Conservation (phyloP, 768 basidiomycete genomes). For the Tulasnella sp. region DNA sequence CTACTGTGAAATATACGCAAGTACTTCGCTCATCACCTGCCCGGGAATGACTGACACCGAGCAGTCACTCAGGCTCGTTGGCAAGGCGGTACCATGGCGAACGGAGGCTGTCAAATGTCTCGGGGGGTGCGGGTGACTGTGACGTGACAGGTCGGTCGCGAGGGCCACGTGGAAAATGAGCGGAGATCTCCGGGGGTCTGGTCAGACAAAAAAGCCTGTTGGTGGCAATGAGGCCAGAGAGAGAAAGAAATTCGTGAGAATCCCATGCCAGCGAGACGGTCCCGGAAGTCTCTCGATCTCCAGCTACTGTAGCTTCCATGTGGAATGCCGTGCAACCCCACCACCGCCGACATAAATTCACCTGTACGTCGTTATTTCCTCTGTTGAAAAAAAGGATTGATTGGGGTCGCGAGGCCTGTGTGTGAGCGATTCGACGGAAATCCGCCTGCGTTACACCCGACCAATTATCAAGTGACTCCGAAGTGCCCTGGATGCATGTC, state of each 20-base stretch:
- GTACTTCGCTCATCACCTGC: neutral
- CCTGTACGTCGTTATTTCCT: neutral
- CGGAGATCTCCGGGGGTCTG: neutral
- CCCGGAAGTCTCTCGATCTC: constrained; percentile 2
- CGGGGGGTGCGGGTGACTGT: neutral
- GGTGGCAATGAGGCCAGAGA: neutral
- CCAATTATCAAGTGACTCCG: neutral
- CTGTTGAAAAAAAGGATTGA: neutral
- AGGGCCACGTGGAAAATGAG: neutral
- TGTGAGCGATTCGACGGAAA: neutral
- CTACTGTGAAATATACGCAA: neutral
- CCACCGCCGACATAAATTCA: neutral
- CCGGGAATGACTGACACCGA: neutral
- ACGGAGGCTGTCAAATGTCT: neutral
- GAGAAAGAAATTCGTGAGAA: neutral
- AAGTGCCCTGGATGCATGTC: too few relatives aligned
- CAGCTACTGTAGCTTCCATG: neutral
- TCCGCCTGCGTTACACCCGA: neutral
- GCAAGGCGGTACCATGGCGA: neutral
- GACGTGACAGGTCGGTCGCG: neutral
- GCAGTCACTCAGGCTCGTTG: neutral
- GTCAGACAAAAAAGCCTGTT: neutral
- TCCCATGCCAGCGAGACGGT: neutral
- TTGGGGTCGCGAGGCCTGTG: neutral
- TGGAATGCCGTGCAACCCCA: neutral